phyloP scores from a whole-genome alignment of 2,329 filamentous ascomycete species.

The Leptodontidium sp. region DNA sequence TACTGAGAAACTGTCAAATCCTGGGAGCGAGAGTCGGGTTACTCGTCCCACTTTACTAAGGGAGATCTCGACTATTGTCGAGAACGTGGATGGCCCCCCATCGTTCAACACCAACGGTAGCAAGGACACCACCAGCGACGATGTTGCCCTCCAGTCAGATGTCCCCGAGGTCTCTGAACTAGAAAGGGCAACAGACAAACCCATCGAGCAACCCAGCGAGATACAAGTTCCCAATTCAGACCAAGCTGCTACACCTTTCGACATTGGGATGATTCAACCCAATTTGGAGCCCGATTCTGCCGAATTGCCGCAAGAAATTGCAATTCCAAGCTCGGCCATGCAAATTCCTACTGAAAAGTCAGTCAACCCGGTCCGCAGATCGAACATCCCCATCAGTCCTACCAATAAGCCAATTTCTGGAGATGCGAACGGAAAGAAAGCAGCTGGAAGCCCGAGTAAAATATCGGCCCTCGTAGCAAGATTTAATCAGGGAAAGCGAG shows the following conservation, averaged over 20 bases:
- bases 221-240: not conserved
- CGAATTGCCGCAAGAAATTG: not conserved
- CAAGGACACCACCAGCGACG: not conserved
- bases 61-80: not conserved
- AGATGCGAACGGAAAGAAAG: not conserved
- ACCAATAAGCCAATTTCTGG: not conserved
- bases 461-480: conserved; percentile 45
- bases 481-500: conserved; percentile 34
- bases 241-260: too few relatives aligned
- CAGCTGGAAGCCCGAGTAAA: conserved; percentile 32
- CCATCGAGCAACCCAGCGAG: not conserved
- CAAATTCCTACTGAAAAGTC: not conserved
- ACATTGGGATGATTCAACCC: not conserved
- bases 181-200: not conserved
- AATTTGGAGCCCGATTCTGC: not conserved
- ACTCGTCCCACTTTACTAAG: not conserved
- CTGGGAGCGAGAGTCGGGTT: too few relatives aligned
- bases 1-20: not conserved
- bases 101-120: not conserved
- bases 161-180: not conserved
- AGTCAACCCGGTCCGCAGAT: not conserved
- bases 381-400: not conserved
- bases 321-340: not conserved
- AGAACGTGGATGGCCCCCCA: not conserved
- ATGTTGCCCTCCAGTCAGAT: not conserved